Evolutionary conservation across 345 rosid genomes (phyloP).

Genomic region (Cardiospermum halicacabum): DNA sequence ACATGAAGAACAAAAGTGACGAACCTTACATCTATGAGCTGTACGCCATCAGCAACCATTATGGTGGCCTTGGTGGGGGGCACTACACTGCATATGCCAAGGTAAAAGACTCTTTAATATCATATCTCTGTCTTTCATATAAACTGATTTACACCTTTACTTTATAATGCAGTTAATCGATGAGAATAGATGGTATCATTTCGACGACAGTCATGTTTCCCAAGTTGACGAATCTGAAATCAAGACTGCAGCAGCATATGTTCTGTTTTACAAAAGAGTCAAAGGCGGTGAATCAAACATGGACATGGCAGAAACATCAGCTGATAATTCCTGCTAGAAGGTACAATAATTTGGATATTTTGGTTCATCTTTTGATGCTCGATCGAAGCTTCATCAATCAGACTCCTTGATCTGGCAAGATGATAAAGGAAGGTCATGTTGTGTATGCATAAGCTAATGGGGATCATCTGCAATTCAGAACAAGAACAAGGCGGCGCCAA

Average conservation of each 20-base stretch:
- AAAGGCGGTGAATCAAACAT: slow-evolving; percentile 22
- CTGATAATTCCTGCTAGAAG: slow-evolving; percentile 22
- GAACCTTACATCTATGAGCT: slow-evolving; percentile 59
- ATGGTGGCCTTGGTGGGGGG: slow-evolving; percentile 91
- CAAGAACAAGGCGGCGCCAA: not conserved
- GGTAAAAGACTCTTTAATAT: slow-evolving; percentile 31
- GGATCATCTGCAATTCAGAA: not conserved
- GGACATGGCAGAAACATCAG: slow-evolving; percentile 32
- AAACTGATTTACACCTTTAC: not conserved
- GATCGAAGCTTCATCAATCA: not conserved
- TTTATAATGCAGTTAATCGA: slow-evolving; percentile 62
- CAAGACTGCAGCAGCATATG: slow-evolving; percentile 80
- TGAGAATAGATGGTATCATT: slow-evolving; percentile 87
- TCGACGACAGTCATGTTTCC: slow-evolving; percentile 78
- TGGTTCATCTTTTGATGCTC: not conserved
- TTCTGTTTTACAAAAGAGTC: slow-evolving; percentile 79
- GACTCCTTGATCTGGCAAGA: not conserved
- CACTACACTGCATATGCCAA: slow-evolving; percentile 93
- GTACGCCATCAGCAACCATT: slow-evolving; percentile 91
- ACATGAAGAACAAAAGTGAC: slow-evolving; percentile 56
- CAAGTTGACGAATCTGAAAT: slow-evolving; percentile 57
- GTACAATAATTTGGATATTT: not conserved
- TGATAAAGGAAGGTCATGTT: too few relatives aligned
- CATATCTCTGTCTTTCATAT: not conserved
- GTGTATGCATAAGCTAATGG: not conserved